Base-by-base conservation (phyloP, 2,329 filamentous ascomycete genomes). In the Cadophora malorum region DNA sequence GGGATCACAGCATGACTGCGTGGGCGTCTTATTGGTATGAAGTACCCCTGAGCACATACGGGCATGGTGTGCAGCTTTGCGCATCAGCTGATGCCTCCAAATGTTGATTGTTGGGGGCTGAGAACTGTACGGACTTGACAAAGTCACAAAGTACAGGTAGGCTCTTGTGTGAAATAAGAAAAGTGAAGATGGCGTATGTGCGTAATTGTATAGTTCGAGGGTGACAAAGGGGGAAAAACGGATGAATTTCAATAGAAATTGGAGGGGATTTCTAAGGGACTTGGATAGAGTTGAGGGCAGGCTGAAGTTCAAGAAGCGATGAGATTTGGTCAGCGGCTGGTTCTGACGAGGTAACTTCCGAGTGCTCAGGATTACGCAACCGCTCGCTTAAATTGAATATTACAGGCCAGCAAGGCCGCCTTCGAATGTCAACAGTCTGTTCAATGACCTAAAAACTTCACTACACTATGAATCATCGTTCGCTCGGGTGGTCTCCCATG, bases 51-150 rank as follows among this genome's bases (percentile, higher is more conserved):
- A n/a, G 14, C 31, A 28, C 2, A 33, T 56, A 56, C 31, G 53
- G 35, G 10, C 25, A 56, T 56, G 53, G 53, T 56, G 53, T 56
- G 53, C 53, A 56, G 53, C 14, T 10, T 12, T 35, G 28, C 28
- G 12, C 53, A 9, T 21, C 19, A 56, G 25, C 53, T 56, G 28
- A n/a, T 56, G 28, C 28, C 53, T 35, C 35, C 19, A 19, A 14
- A 19, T 45, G 6, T 45, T 16, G 12, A 45, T 19, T 28, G 23
- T 28, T 53, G 50, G 50, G 50, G 50, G 23, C 50, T 31, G 50
- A 28, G 14, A 53, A 53, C 12, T 45, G 41, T 38, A 38, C 35
- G n/a, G n/a, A n/a, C n/a, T n/a, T n/a, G n/a, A n/a, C n/a, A n/a
- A n/a, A n/a, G n/a, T n/a, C n/a, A n/a, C n/a, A n/a, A n/a, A n/a